These are phyloP conservation scores for Penicillium sp. DNA, from an alignment of 2,329 filamentous ascomycete genomes.

Conservation along the genomic window DNA sequence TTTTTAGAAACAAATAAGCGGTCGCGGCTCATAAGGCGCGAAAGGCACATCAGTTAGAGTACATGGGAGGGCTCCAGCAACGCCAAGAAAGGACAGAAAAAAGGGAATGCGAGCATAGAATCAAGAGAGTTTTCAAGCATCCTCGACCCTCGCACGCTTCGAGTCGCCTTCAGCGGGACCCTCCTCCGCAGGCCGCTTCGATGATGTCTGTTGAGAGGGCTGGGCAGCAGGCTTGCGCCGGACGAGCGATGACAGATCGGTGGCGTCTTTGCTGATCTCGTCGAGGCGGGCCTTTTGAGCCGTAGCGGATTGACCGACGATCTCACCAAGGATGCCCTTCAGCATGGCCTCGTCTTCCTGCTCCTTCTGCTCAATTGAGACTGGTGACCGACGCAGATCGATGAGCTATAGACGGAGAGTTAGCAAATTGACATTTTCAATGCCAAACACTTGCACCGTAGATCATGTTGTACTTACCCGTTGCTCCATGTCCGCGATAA, in stretches of 20 bases:
- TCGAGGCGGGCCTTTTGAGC: constrained; percentile 57
- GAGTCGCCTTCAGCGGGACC: constrained; percentile 20
- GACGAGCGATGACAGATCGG: constrained; percentile 61
- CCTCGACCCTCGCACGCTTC: constrained; percentile 32
- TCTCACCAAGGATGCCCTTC: constrained; percentile 59
- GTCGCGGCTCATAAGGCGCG: neutral
- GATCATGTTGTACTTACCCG: constrained; percentile 44
- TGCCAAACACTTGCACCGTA: neutral
- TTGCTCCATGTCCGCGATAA: constrained; percentile 63
- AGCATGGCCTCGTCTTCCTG: constrained; percentile 47
- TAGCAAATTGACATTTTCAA: constrained; percentile 1
- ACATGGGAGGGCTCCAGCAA: constrained; percentile 1
- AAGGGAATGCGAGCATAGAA: neutral
- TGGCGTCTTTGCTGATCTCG: constrained; percentile 58
- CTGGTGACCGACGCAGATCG: constrained; percentile 60
- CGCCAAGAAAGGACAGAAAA: neutral
- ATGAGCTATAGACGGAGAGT: constrained; percentile 45
- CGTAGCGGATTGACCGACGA: constrained; percentile 57
- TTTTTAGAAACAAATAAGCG: neutral
- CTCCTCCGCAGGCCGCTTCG: constrained; percentile 35
- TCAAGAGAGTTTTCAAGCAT: constrained; percentile 1
- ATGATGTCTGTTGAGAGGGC: constrained; percentile 12
- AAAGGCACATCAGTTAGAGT: neutral
- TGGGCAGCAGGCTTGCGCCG: constrained; percentile 53
- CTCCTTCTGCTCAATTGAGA: constrained; percentile 46